phyloP scores from a whole-genome alignment of 73 alveolate species.

The Blepharisma stoltei region DNA sequence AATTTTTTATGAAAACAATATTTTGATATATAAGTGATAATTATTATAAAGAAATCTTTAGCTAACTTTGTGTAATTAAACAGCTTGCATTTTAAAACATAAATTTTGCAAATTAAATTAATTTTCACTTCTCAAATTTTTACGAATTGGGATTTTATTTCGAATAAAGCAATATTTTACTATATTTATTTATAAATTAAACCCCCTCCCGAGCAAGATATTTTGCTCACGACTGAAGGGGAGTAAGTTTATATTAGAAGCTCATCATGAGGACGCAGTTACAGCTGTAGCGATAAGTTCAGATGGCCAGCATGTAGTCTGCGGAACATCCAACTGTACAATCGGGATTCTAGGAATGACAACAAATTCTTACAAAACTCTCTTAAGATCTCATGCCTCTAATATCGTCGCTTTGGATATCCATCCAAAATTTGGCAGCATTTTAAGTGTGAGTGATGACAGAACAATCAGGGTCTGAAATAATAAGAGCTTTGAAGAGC shows the following conservation, averaged over 20 bases:
- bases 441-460: constrained; percentile 56
- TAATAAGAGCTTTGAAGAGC: constrained; percentile 47
- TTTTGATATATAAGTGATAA: too few species aligned
- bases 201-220: too few species aligned
- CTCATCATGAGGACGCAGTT: constrained; percentile 88
- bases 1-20: too few species aligned
- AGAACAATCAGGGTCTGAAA: constrained; percentile 61
- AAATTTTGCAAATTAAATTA: too few species aligned
- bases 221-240: too few species aligned
- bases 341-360: constrained; percentile 77
- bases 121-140: too few species aligned
- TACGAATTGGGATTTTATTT: too few species aligned
- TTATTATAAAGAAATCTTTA: too few species aligned
- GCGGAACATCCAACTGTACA: constrained; percentile 87
- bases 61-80: too few species aligned
- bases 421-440: constrained; percentile 33
- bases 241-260: constrained; percentile 68
- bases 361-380: constrained; percentile 71
- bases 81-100: too few species aligned
- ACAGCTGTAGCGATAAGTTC: constrained; percentile 78
- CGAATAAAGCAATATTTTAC: too few species aligned
- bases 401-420: constrained; percentile 47
- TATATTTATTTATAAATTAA: too few species aligned
- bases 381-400: constrained; percentile 82
- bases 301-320: constrained; percentile 80